Evolutionary conservation across 2,329 filamentous ascomycete species (phyloP).

Genomic region (Trichoderma sp.): DNA sequence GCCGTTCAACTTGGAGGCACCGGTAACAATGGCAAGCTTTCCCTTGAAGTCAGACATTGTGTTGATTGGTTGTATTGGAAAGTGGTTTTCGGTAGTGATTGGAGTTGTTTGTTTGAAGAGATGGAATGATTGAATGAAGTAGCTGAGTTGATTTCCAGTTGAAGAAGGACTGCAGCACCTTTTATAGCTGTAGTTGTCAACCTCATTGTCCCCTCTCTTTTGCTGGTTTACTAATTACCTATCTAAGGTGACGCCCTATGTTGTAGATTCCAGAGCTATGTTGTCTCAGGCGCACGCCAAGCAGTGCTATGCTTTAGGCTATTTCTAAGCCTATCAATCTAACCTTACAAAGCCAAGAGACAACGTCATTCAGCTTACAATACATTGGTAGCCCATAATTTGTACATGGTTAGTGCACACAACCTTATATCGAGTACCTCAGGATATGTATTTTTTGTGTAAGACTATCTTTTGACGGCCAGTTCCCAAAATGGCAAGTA

Average conservation of each 20-base stretch:
- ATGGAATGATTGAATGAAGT: neutral
- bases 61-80: neutral
- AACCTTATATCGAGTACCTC: no score
- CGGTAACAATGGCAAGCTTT: conserved; percentile 56
- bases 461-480: no score
- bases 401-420: no score
- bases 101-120: neutral
- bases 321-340: neutral
- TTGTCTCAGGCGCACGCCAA: neutral
- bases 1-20: conserved; percentile 54
- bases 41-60: conserved; percentile 36
- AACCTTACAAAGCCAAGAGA: neutral
- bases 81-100: neutral
- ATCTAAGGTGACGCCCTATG: neutral
- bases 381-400: no score
- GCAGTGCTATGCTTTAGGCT: neutral
- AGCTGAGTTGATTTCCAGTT: neutral
- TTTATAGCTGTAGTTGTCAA: neutral
- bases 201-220: neutral
- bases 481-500: no score
- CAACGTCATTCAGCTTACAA: neutral
- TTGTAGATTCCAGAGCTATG: neutral
- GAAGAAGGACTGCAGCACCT: neutral
- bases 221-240: neutral
- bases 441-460: no score